These are phyloP conservation scores for Nothophytophthora sp. DNA, from an alignment of 352 stramenopile genomes.

Conservation along the genomic window DNA sequence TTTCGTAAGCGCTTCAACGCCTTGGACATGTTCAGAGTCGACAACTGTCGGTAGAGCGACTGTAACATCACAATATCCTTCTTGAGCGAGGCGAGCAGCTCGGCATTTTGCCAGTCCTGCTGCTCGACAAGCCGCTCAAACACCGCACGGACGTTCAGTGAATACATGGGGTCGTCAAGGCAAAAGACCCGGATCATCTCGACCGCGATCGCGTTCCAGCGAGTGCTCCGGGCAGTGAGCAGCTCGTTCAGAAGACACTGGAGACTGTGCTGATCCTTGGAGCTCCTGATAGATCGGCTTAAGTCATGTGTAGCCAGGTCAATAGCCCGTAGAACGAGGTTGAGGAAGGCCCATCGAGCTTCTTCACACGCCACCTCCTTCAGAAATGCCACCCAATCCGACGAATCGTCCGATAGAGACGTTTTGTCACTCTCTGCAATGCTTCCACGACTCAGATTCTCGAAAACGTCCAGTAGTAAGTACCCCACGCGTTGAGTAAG, in stretches of 20 bases:
- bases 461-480: slow-evolving; percentile 58
- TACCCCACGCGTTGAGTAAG: slow-evolving; percentile 53
- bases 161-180: slow-evolving; percentile 5
- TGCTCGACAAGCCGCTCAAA: slow-evolving; percentile 36
- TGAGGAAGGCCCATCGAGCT: slow-evolving; percentile 45
- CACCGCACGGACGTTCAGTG: slow-evolving; percentile 7
- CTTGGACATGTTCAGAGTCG: slow-evolving; percentile 47
- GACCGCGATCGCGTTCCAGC: slow-evolving; percentile 54
- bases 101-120: slow-evolving; percentile 50
- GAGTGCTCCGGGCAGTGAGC: slow-evolving; percentile 17
- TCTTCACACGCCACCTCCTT: slow-evolving; percentile 20
- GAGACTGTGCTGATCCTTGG: slow-evolving; percentile 4
- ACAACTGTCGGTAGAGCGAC: slow-evolving; percentile 29
- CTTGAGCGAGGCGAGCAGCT: slow-evolving; percentile 29
- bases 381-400: slow-evolving; percentile 24
- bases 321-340: slow-evolving; percentile 38
- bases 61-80: slow-evolving; percentile 30
- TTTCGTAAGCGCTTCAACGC: slow-evolving; percentile 56
- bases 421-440: background rate
- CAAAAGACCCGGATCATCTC: slow-evolving; percentile 49
- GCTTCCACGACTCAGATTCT: slow-evolving; percentile 13
- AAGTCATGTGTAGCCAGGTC: slow-evolving; percentile 19
- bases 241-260: slow-evolving; percentile 26
- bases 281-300: background rate
- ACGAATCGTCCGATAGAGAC: slow-evolving; percentile 2